A percentile compares a stretch with the other conserved stretches of the same genome.
These are phyloP conservation scores for Colletotrichum spaethianum DNA, from an alignment of 2,329 filamentous ascomycete genomes.

Conservation along the genomic window DNA sequence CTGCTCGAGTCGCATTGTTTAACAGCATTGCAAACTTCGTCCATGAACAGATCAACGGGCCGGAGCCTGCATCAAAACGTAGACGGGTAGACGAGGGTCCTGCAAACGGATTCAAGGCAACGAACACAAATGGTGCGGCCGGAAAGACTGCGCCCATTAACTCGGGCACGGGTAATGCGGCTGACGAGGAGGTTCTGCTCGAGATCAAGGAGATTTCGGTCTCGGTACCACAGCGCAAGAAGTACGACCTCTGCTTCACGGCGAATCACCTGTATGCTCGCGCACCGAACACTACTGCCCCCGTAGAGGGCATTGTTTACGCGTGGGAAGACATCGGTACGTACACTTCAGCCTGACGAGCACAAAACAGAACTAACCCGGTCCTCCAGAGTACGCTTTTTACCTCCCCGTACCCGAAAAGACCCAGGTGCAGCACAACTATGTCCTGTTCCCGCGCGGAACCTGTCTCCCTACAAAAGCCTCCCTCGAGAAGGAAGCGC, in stretches of 20 bases:
- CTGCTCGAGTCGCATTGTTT: constrained; percentile 65
- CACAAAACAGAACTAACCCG: not conserved
- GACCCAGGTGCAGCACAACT: constrained; percentile 75
- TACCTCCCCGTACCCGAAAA: constrained; percentile 77
- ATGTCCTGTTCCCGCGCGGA: constrained; percentile 72
- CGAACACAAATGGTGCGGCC: constrained; percentile 44
- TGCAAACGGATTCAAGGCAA: constrained; percentile 45
- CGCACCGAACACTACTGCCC: constrained; percentile 64
- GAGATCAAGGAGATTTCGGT: constrained; percentile 77
- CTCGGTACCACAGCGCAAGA: constrained; percentile 78
- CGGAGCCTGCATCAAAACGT: constrained; percentile 66
- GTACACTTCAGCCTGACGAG: constrained; percentile 19
- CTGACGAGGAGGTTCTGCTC: constrained; percentile 67
- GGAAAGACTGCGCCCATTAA: constrained; percentile 42
- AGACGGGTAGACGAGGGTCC: constrained; percentile 64
- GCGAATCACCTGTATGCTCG: constrained; percentile 71
- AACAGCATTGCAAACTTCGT: constrained; percentile 69
- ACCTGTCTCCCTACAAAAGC: constrained; percentile 67
- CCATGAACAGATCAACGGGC: constrained; percentile 58
- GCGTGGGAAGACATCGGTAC: constrained; percentile 74
- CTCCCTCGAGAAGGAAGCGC: constrained; percentile 65
- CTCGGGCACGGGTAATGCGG: constrained; percentile 53
- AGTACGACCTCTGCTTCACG: constrained; percentile 76
- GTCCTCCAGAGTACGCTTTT: constrained; percentile 69
- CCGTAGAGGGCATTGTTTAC: constrained; percentile 69